Conservation (phyloP, 768 basidiomycete genomes). For the Phylloporus arenicola region DNA sequence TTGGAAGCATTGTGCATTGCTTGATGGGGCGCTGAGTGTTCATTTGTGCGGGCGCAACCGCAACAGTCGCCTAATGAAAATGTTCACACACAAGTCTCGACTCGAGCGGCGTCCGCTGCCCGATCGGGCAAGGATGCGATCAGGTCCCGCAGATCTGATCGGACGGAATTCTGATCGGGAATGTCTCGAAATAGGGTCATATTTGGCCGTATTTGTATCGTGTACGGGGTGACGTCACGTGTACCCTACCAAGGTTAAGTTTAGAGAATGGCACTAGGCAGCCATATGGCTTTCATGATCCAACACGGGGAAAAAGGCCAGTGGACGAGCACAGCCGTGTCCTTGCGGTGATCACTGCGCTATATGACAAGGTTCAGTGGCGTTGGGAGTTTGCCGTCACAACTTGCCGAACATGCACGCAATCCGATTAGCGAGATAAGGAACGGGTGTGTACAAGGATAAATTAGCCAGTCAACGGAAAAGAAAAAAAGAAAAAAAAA, state of each 20-base stretch:
- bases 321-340: constrained; percentile 3
- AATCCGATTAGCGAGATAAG: constrained; percentile 7
- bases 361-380: constrained; percentile 27
- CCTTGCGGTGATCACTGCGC: constrained; percentile 16
- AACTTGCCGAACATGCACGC: constrained; percentile 10
- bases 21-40: constrained; percentile 19
- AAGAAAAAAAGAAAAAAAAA: constrained; percentile 7
- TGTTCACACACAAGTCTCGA: constrained; percentile 10
- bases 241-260: constrained; percentile 23
- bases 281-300: constrained; percentile 14
- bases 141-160: constrained; percentile 27
- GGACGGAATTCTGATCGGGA: constrained; percentile 33
- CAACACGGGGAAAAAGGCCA: constrained; percentile 5
- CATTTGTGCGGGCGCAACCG: constrained; percentile 22
- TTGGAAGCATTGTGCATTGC: constrained; percentile 6
- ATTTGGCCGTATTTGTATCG: constrained; percentile 14
- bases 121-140: constrained; percentile 16
- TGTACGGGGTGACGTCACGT: constrained; percentile 22
- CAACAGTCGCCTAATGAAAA: constrained; percentile 8
- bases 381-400: constrained; percentile 20
- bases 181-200: constrained; percentile 13
- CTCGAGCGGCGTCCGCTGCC: constrained; percentile 16
- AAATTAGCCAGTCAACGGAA: constrained; percentile 1
- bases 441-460: constrained; percentile 3
- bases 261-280: constrained; percentile 10